A percentile compares a stretch with the other conserved stretches of the same genome.
These are phyloP conservation scores for Cordyceps javanica DNA, from an alignment of 2,329 filamentous ascomycete species.

Conservation along the genomic window DNA sequence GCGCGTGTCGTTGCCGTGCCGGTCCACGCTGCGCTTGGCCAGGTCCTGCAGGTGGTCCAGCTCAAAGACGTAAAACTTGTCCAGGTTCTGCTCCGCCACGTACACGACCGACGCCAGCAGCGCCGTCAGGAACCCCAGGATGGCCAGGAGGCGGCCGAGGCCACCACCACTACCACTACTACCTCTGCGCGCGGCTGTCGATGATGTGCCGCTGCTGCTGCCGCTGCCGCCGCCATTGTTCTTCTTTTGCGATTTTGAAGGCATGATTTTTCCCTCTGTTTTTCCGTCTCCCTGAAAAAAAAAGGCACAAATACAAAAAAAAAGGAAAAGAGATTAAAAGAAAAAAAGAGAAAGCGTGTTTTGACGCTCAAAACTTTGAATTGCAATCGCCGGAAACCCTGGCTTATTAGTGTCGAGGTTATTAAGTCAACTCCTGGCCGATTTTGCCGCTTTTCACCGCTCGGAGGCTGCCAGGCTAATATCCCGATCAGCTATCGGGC, in stretches of 20 bases:
- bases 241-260: conserved; percentile 12
- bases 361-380: neutral
- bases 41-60: conserved; percentile 62
- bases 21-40: conserved; percentile 56
- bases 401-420: neutral
- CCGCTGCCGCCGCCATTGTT: neutral
- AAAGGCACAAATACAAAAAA: neutral
- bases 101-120: conserved; percentile 48
- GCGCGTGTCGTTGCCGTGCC: conserved; percentile 70
- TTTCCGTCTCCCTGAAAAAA: neutral
- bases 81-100: conserved; percentile 51
- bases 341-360: neutral
- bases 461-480: conserved; percentile 16
- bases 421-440: neutral
- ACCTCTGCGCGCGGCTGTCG: too few species aligned
- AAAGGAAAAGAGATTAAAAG: neutral
- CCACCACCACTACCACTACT: too few species aligned
- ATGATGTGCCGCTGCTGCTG: neutral
- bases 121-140: conserved; percentile 48
- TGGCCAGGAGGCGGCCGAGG: conserved; percentile 35
- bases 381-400: neutral
- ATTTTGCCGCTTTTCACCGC: conserved; percentile 25
- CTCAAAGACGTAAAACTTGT: conserved; percentile 70
- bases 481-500: conserved; percentile 18
- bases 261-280: neutral